Base-by-base conservation (phyloP, 2,329 filamentous ascomycete genomes). In the Pseudodiploospora longispora region DNA sequence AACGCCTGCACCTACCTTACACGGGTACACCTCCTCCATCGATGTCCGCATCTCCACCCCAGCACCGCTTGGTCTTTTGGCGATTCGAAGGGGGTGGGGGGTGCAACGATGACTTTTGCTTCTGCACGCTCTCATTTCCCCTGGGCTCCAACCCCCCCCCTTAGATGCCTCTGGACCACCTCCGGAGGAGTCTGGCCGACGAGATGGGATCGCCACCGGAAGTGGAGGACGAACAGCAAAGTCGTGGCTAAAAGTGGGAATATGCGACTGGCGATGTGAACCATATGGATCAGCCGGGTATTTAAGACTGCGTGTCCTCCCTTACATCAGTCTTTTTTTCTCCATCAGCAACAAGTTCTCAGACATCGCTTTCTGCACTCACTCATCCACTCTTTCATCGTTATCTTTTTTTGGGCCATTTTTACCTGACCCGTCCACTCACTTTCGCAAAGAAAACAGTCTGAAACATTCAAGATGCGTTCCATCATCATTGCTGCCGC, bases 401-500 rank as follows among this genome's bases (percentile, higher is more conserved):
- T 41, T 35, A 10, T 48, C 41, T 37, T 44, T 50, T 44, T 47
- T 42, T 38, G 50, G 52, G 50, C 36, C 43, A 44, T 44, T 47
- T 40, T 41, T 19, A 19, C 19, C 19, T 19, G 40, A 48, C 50
- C 52, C 47, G 50, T 52, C 48, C 49, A 53, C 47, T 55, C 54
- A 33, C 51, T 54, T 45, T 36, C n/a, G 12, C n/a, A 9, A n/a
- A 39, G 19, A 19, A 19, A 19, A 19, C 19, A 19, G 19, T 19
- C 19, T 19, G 19, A 19, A 19, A 19, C 36, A 39, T 27, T 49
- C 49, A 53, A 42, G 33, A 58, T 58, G 55, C 56, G 53, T 51
- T 56, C 53, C 27, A 50, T 50, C 35, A 38, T 52, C 40, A 27
- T 55, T 42, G 53, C 50, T 41, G 19, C 19, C 19, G 51, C 49